Evolutionary conservation across 202 grass and related monocot genomes (phyloP).

Genomic region (Dendrocalamus latiflorus): DNA sequence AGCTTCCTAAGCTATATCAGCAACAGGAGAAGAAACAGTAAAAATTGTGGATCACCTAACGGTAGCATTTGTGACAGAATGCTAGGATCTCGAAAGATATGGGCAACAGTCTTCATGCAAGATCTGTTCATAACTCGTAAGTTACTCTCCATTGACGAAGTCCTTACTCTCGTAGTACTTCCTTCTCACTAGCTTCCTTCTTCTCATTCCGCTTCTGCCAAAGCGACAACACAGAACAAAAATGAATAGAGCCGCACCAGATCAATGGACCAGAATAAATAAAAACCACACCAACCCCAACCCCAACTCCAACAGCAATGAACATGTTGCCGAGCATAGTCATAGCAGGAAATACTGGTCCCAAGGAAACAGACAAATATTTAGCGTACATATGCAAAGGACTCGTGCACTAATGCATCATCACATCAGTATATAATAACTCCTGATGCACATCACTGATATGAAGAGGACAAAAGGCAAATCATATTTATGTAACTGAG

Average conservation of each 20-base stretch:
- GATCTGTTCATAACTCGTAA: constrained; percentile 1
- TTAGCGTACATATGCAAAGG: constrained; percentile 29
- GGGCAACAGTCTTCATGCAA: background rate
- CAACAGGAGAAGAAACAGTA: background rate
- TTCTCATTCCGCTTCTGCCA: constrained; percentile 88
- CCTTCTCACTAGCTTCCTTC: constrained; percentile 98
- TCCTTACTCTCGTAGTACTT: constrained; percentile 80
- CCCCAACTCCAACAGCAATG: constrained; percentile 16
- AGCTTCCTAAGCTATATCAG: constrained; percentile 37
- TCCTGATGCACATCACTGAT: constrained; percentile 24
- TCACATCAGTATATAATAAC: background rate
- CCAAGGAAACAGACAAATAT: background rate
- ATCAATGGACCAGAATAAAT: too few relatives aligned
- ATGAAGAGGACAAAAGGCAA: constrained; percentile 19
- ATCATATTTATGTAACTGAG: background rate
- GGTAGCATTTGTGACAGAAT: constrained; percentile 4
- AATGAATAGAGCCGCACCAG: constrained; percentile 10
- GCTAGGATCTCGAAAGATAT: background rate
- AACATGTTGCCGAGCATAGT: constrained; percentile 11
- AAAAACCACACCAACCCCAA: constrained; percentile 8
- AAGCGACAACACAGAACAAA: background rate
- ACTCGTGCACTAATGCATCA: constrained; percentile 4
- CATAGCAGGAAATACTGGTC: constrained; percentile 8
- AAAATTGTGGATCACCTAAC: constrained; percentile 9
- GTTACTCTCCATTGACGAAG: constrained; percentile 61